Conservation (phyloP, 176 grass and related monocot genomes). For the Rhynchospora tenuis region DNA sequence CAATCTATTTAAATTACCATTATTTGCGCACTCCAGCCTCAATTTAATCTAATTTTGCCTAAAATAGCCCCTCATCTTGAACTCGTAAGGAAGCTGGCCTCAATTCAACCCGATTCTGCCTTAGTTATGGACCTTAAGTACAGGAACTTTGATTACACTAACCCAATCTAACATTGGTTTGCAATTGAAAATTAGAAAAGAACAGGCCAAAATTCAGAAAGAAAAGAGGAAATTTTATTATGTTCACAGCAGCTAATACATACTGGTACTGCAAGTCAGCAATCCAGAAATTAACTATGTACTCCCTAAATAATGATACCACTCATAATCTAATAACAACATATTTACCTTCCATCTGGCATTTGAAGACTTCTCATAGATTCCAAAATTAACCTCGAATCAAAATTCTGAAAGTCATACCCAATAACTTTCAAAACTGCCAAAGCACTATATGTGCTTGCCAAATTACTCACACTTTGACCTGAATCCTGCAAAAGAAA, state of each 20-base stretch:
- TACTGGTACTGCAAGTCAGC: not conserved
- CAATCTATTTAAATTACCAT: not conserved
- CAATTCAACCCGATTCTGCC: not conserved
- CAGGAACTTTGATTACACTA: not conserved
- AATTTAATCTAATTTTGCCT: not conserved
- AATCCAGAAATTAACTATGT: not conserved
- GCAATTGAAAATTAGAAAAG: not conserved
- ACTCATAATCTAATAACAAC: not conserved
- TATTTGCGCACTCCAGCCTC: not conserved
- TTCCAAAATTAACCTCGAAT: constrained; percentile 41
- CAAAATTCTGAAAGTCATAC: constrained; percentile 51
- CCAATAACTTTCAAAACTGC: constrained; percentile 75
- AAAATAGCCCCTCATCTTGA: not conserved
- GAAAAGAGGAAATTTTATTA: not conserved
- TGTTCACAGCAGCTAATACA: not conserved
- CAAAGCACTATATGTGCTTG: constrained; percentile 85
- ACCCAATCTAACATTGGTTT: not conserved
- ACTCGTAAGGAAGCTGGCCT: not conserved
- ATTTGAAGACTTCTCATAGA: constrained; percentile 84
- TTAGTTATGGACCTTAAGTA: not conserved
- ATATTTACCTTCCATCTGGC: constrained; percentile 75
- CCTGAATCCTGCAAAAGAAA: constrained; percentile 40
- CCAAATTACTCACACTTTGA: constrained; percentile 70
- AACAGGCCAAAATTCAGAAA: not conserved
- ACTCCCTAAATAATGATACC: not conserved